Evolutionary conservation across 2,329 filamentous ascomycete species (phyloP), one percentile per base, ranked within the genome.

Genomic region (Epichloe coenophiala): DNA sequence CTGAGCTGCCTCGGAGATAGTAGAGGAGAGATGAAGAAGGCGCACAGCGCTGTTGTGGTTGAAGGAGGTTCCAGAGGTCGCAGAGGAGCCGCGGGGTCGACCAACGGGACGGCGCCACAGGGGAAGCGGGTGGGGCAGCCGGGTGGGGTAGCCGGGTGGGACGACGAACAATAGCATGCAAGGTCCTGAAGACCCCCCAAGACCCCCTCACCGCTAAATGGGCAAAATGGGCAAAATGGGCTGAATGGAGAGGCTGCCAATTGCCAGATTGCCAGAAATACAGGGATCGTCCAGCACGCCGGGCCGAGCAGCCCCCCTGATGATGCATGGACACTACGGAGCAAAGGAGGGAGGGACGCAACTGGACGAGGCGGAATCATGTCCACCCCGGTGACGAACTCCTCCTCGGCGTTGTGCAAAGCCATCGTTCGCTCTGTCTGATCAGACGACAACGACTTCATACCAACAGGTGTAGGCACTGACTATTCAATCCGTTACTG

Each of bases 41-140:
- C 65, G 65, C 65, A 57, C 64, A 63, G 65, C 65, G 63, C 63
- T 39, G 45, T 45, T 47, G 41, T 36, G 37, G 27, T 39, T 58
- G 59, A 57, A 57, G 57, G 56, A 56, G 57, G 31, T 46, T 23
- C 56, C 17, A 17, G 56, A 57, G 57, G 31, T 46, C 36, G 55
- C 56, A 54, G 56, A 57, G 57, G 57, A 53, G 43, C 33, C 47
- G 47, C 37, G 47, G 51, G 47, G 42, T 52, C 47, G 33, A 43
- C 42, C 47, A 52, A 39, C 47, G 37, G 46, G 27, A 45, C 41
- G 37, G 41, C 41, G 45, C 41, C 50, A 45, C 50, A 48, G 33
- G 50, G 37, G 47, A 47, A 46, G 21, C 1, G 11, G 50, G 31
- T 52, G 50, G 49, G 12, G 23, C 35, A 17, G 17, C 17, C 17